Evolutionary conservation across 1,139 yeast genomes (phyloP).

Genomic region (Candida sanyaensis): DNA sequence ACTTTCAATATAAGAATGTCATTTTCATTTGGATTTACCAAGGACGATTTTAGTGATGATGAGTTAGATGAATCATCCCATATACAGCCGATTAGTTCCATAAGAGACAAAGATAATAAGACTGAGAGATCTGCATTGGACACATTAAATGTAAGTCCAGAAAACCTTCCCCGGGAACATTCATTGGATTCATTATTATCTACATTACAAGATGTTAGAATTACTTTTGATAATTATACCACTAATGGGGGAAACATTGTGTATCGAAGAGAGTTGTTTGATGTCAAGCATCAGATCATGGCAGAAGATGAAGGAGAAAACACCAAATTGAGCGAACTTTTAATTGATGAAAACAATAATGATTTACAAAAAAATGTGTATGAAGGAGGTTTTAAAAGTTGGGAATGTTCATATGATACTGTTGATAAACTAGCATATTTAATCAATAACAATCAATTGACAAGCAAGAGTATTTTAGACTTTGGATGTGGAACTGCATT

Average conservation of each 20-base stretch:
- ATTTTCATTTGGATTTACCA: slow-evolving; percentile 56
- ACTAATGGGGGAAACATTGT: slow-evolving; percentile 41
- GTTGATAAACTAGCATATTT: slow-evolving; percentile 46
- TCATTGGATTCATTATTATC: slow-evolving; percentile 31
- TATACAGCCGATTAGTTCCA: background rate
- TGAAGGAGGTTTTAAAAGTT: slow-evolving; percentile 93
- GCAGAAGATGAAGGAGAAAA: slow-evolving; percentile 54
- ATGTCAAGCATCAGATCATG: slow-evolving; percentile 90
- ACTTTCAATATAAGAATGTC: slow-evolving; percentile 30
- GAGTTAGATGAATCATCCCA: slow-evolving; percentile 9
- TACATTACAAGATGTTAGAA: slow-evolving; percentile 44
- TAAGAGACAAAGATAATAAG: background rate
- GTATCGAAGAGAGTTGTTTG: slow-evolving; percentile 75
- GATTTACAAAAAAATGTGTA: slow-evolving; percentile 77
- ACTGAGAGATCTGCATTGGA: slow-evolving; percentile 31
- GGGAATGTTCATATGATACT: slow-evolving; percentile 91
- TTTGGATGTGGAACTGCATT: slow-evolving; percentile 91
- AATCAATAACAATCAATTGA: slow-evolving; percentile 16
- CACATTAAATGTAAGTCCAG: slow-evolving; percentile 20
- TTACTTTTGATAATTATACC: slow-evolving; percentile 49
- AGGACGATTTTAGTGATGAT: slow-evolving; percentile 39
- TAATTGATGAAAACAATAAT: slow-evolving; percentile 56
- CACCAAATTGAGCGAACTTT: slow-evolving; percentile 40
- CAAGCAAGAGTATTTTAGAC: slow-evolving; percentile 48
- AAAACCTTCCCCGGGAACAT: slow-evolving; percentile 35